Base-by-base conservation (phyloP, 345 rosid species). In the Aegle marmelos region DNA sequence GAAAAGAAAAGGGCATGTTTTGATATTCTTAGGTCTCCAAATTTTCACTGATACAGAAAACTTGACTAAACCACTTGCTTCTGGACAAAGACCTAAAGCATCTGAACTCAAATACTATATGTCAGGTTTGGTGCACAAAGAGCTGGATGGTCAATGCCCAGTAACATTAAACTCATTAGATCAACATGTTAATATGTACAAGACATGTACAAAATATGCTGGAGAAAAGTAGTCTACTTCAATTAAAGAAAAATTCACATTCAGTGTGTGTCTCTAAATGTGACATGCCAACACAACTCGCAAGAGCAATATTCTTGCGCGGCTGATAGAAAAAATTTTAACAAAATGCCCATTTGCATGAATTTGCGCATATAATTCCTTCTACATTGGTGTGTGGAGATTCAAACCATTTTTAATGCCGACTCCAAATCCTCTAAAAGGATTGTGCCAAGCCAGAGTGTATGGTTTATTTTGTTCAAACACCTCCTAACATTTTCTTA, bases 1-100 rank as follows among this genome's bases (percentile, higher is more conserved):
- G 70, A 48, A 57, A 82, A 27, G 22, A 64, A 72, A 79, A 25
- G 59, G 71, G 16, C 81, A 76, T 59, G 63, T 53, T 53, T 50
- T 59, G 60, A 72, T 36, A 36, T 36, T 41, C 22, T 80, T 48
- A 68, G 71, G 27, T 25, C 45, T 64, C 14, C 50, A 54, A 48
- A 57, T 27, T 21, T 53, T 58, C 37, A 24, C 9, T 21, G 59
- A 31, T 45, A 67, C 50, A 64, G 28, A 22, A 57, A 68, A 72
- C 63, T 59, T 30, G 33, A 50, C 17, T 22, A 9, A 79, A 7
- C 61, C 11, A 68, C 69, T 59, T 78, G 58, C 33, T 61, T 62
- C 60, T 60, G 30, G 33, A 48, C 31, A 75, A 14, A 59, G 69
- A 62, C 27, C 53, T 73, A 58, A 16, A 53, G 16, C 34, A 66